Evolutionary conservation across 345 rosid genomes (phyloP).

Genomic region (Boechera stricta): DNA sequence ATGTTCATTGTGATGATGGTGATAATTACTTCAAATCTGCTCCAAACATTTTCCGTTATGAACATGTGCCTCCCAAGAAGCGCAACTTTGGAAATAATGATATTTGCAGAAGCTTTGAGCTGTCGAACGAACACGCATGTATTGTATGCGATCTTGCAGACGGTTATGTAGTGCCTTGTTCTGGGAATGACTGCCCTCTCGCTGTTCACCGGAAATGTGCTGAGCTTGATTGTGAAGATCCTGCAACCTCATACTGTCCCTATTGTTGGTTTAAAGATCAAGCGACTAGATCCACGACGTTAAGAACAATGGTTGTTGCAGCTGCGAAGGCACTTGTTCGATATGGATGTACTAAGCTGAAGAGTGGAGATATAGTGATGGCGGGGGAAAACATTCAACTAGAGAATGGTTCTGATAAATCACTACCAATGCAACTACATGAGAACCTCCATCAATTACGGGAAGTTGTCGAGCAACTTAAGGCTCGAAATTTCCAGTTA

Average conservation of each 20-base stretch:
- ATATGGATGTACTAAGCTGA: neutral
- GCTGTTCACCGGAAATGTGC: neutral
- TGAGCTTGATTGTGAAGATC: neutral
- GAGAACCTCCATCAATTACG: neutral
- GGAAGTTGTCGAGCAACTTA: neutral
- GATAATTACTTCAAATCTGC: neutral
- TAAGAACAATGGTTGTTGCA: neutral
- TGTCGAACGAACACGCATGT: neutral
- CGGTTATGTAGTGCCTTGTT: neutral
- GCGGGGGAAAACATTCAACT: neutral
- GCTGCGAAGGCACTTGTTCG: neutral
- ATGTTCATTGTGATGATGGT: neutral
- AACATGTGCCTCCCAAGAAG: neutral
- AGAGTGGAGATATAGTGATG: neutral
- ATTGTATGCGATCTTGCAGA: neutral
- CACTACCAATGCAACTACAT: neutral
- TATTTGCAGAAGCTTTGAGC: neutral
- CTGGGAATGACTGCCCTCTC: neutral
- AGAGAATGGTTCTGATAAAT: neutral
- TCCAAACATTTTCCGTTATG: neutral
- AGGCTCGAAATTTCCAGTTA: neutral
- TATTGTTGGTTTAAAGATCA: slow-evolving; percentile 3
- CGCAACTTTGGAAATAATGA: neutral
- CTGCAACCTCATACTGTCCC: neutral
- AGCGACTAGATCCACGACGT: neutral